These are phyloP conservation scores for Melaleuca quinquenervia DNA, from an alignment of 345 rosid genomes.

Conservation along the genomic window DNA sequence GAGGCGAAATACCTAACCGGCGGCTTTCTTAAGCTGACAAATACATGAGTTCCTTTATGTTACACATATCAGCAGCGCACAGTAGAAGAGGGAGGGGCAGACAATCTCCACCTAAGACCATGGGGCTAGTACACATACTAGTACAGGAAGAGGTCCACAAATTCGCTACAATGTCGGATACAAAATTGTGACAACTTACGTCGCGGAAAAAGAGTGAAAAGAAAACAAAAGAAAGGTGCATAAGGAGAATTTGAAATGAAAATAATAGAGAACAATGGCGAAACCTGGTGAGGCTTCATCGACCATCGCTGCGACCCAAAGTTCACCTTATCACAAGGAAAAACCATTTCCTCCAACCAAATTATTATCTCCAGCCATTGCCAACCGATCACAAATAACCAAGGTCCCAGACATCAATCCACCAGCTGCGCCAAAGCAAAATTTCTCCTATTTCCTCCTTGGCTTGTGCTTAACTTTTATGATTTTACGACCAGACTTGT, in stretches of 20 bases:
- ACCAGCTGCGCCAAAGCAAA: background rate
- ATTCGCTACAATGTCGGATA: constrained; percentile 4
- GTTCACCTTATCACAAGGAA: background rate
- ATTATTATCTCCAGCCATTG: background rate
- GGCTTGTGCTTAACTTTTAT: background rate
- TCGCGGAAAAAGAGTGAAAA: background rate
- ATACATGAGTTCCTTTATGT: background rate
- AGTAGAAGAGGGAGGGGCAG: background rate
- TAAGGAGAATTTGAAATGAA: background rate
- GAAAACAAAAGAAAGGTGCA: background rate
- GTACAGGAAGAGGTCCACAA: constrained; percentile 9
- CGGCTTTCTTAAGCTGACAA: background rate
- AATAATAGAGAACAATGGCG: background rate
- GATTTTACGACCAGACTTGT: constrained; percentile 16
- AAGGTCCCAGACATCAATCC: background rate
- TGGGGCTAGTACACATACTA: background rate
- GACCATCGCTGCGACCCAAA: background rate
- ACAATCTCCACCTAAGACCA: background rate
- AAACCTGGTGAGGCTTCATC: background rate
- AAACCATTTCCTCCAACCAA: background rate
- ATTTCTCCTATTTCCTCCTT: constrained; percentile 1
- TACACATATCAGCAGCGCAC: background rate
- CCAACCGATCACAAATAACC: background rate
- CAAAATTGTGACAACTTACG: constrained; percentile 28
- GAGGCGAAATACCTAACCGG: background rate